Percentiles rank a stretch among this genome's conserved stretches.
These are phyloP conservation scores for Extremus antarcticus DNA, from an alignment of 495 filamentous ascomycete species.

Conservation along the genomic window DNA sequence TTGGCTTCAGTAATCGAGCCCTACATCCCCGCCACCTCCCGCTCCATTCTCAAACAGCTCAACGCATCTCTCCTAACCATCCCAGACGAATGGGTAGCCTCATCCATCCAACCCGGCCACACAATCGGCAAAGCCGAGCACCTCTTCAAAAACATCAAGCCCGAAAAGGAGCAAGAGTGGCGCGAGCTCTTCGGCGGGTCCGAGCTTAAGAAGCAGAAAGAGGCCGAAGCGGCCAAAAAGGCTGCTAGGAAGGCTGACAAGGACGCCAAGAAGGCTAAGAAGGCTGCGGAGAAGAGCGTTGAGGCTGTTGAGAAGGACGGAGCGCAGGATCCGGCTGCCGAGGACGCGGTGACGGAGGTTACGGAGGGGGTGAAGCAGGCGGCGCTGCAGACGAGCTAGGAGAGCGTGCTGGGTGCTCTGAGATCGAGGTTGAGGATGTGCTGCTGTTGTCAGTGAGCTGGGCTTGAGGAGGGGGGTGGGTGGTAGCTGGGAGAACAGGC, in stretches of 20 bases:
- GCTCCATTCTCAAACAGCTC: constrained; percentile 64
- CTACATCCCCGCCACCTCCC: constrained; percentile 74
- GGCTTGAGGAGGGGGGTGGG: no score
- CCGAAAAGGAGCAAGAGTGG: constrained; percentile 77
- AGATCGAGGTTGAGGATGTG: no score
- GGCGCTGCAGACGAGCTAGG: constrained; percentile 23
- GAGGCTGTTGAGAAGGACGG: constrained; percentile 13
- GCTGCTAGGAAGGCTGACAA: constrained; percentile 46
- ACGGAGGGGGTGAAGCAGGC: constrained; percentile 9
- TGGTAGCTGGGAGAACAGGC: no score
- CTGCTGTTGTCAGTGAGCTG: no score
- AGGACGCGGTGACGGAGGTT: constrained; percentile 28
- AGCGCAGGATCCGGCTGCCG: constrained; percentile 5
- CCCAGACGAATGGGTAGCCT: constrained; percentile 57
- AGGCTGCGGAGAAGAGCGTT: constrained; percentile 36
- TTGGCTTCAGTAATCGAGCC: constrained; percentile 65
- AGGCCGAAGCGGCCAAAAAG: constrained; percentile 44
- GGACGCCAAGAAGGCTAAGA: constrained; percentile 49
- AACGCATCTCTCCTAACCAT: constrained; percentile 53
- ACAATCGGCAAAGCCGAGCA: constrained; percentile 71
- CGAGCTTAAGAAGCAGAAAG: constrained; percentile 49
- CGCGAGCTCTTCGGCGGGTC: constrained; percentile 69
- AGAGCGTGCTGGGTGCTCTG: not conserved
- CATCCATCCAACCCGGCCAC: constrained; percentile 57
- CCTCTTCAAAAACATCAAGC: constrained; percentile 74